Evolutionary conservation across 371 early-diverging fungal species (phyloP).

Genomic region (Quaeritorhiza haematococci): DNA sequence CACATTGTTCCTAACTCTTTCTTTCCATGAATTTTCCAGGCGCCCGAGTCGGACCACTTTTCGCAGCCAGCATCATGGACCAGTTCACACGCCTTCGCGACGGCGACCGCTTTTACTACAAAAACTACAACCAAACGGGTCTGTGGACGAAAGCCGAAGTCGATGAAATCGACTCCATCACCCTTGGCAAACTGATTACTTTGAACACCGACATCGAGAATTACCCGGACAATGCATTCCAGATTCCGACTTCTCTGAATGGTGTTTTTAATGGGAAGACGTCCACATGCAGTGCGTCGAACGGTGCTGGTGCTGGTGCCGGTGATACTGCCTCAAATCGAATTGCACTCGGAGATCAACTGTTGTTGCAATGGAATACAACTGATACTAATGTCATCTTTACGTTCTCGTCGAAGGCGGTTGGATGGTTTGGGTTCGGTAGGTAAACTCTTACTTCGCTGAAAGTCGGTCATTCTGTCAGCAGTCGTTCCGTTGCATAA

Average conservation of each 20-base stretch:
- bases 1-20: too few relatives aligned
- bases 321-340: background rate
- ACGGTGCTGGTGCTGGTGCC: too few relatives aligned
- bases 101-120: constrained; percentile 2
- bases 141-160: background rate
- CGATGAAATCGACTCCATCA: background rate
- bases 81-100: background rate
- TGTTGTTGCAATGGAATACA: background rate
- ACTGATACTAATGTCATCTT: background rate
- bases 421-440: background rate
- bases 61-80: background rate
- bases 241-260: background rate
- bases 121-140: background rate
- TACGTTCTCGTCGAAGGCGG: background rate
- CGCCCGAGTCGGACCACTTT: constrained; percentile 1
- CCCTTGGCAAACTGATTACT: background rate
- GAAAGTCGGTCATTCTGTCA: too few relatives aligned
- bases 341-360: background rate
- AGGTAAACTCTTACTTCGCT: too few relatives aligned
- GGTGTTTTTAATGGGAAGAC: background rate
- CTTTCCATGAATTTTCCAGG: background rate
- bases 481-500: too few relatives aligned
- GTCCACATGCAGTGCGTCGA: too few relatives aligned
- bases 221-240: background rate
- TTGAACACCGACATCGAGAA: background rate